Evolutionary conservation across 176 grass and related monocot genomes (phyloP).

Genomic region (Cenchrus fungigraminus): DNA sequence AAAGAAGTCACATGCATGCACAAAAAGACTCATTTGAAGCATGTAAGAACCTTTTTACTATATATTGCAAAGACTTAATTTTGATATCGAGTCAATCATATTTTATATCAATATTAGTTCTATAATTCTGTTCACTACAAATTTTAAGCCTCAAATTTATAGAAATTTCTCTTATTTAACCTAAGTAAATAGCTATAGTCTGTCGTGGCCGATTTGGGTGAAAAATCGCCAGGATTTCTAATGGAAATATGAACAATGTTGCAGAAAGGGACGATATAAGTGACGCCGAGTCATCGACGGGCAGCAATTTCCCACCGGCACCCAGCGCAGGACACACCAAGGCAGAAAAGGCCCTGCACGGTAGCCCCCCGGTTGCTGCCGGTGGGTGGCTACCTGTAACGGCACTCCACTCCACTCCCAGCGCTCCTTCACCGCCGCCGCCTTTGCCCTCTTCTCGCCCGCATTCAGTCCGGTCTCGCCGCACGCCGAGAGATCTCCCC

Average conservation of each 20-base stretch:
- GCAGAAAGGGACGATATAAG: not conserved
- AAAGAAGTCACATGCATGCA: not conserved
- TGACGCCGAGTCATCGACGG: not conserved
- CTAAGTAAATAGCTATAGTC: not conserved
- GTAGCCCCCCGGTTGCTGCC: conserved; percentile 49
- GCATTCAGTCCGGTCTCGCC: not conserved
- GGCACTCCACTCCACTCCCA: conserved; percentile 37
- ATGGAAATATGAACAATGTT: not conserved
- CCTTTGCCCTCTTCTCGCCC: not conserved
- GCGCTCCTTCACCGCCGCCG: not conserved
- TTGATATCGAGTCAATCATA: not conserved
- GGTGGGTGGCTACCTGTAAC: conserved; percentile 59
- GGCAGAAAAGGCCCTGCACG: conserved; percentile 6
- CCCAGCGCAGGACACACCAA: conserved; percentile 3
- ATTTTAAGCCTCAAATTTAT: not conserved
- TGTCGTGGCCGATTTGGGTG: not conserved
- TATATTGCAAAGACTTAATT: not conserved
- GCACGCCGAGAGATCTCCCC: not conserved
- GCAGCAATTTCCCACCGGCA: not conserved
- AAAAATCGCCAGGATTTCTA: not conserved
- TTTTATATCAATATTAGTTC: not conserved
- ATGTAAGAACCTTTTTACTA: not conserved
- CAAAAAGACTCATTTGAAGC: not conserved
- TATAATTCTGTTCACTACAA: not conserved
- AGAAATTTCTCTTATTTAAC: not conserved